Evolutionary conservation across 2,329 filamentous ascomycete species (phyloP), one percentile per base, ranked within the genome.

Genomic region (Penicillium sp.): DNA sequence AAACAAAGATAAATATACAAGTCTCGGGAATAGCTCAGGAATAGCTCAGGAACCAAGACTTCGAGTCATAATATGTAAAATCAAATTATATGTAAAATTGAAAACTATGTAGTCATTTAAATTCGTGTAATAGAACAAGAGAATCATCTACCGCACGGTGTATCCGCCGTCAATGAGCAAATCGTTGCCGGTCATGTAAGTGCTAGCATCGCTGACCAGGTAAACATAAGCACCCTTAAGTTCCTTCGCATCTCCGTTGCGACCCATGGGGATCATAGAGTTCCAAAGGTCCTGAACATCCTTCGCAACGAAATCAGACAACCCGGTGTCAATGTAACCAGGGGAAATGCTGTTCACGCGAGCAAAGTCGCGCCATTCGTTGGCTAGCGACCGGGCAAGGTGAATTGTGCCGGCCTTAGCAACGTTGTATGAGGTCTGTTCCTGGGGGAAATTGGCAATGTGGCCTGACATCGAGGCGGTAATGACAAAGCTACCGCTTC

Each of bases 301-400:
- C 76, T 84, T 71, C 56, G 81, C 79, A 34, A 87, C 84, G 67
- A 88, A 88, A 74, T 88, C 85, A 59, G 82, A 85, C 51, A 87
- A 76, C 60, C 84, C 86, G 23, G 86, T 88, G 73, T 87, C 85
- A 67, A 88, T 87, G 76, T 87, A 88, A 52, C 86, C 86, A 6
- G 86, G 86, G 4, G 84, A 87, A 72, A 88, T 84, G 72, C 79
- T 82, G 79, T 88, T 88, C 67, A 87, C 85, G 65, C 86, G 82
- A 46, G 86, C 86, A 72, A 88, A 88, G 72, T 86, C 84, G 57
- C 84, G 79, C 86, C 86, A 89, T 74, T 89, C 86, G 71, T 87
- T 87, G 67, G 86, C 86, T 57, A 89, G 77, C 44, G 84, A 87
- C 60, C 77, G 77, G 50, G 84, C 84, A 73, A 87, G 69, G 72